phyloP scores from a whole-genome alignment of 73 alveolate species.

The Uronychia setigera region DNA sequence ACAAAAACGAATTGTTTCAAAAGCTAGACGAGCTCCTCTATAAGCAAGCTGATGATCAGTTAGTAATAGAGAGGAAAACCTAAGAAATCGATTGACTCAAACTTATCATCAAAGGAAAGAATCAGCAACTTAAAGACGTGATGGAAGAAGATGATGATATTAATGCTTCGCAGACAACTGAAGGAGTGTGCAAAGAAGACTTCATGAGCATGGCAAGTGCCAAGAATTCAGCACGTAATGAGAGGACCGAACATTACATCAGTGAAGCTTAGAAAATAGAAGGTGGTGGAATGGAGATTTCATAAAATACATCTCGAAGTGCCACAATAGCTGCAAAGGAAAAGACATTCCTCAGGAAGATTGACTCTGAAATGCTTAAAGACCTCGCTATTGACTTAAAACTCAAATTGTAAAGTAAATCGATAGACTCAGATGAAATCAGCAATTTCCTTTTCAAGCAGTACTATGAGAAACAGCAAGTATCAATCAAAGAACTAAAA shows the following conservation, averaged over 20 bases:
- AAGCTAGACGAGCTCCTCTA: not conserved
- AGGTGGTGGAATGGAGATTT: too few species aligned
- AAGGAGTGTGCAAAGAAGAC: not conserved
- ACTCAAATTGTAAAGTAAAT: conserved; percentile 21
- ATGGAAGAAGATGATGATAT: not conserved
- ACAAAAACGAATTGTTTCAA: not conserved
- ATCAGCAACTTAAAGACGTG: not conserved
- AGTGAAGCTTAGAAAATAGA: too few species aligned
- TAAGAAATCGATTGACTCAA: not conserved
- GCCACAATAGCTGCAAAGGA: too few species aligned
- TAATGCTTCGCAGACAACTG: not conserved
- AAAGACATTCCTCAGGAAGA: not conserved
- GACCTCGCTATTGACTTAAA: conserved; percentile 23
- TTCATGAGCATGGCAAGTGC: not conserved
- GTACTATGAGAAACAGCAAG: not conserved
- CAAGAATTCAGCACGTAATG: too few species aligned
- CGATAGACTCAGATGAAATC: conserved; percentile 15
- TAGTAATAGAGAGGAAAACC: not conserved
- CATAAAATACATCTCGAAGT: too few species aligned
- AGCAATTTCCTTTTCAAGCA: conserved; percentile 34
- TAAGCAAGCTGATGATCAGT: not conserved
- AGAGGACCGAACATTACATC: too few species aligned
- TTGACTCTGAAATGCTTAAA: conserved; percentile 8
- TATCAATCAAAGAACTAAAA: conserved; percentile 6
- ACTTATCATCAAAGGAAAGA: not conserved